phyloP scores from a whole-genome alignment of 176 grass and related monocot genomes.

The Eragrostis curvula region DNA sequence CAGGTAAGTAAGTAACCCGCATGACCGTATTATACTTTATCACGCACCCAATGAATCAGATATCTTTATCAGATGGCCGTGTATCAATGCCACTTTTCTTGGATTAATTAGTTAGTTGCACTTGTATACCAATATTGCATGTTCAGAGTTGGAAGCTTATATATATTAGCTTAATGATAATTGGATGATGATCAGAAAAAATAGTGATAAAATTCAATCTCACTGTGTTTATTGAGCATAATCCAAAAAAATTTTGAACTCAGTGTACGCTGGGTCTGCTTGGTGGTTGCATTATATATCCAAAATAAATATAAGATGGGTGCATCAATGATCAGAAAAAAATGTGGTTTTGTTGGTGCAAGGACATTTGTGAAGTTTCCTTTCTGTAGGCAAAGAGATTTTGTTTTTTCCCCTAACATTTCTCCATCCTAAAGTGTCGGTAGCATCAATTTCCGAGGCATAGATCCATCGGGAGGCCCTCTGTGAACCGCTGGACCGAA shows the following conservation, averaged over 20 bases:
- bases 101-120: background rate
- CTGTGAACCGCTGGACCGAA: slow-evolving; percentile 4
- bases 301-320: background rate
- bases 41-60: background rate
- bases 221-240: background rate
- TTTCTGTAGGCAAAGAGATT: background rate
- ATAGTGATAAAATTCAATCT: background rate
- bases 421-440: background rate
- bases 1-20: background rate
- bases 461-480: background rate
- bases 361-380: background rate
- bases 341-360: background rate
- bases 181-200: background rate
- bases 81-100: background rate
- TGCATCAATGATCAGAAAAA: background rate
- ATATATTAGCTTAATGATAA: background rate
- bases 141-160: background rate
- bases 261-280: background rate
- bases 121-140: slow-evolving; percentile 37
- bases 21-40: background rate
- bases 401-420: background rate
- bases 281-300: background rate
- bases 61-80: background rate
- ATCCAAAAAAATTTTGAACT: background rate
- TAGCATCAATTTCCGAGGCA: slow-evolving; percentile 14